phyloP scores from a whole-genome alignment of 2,329 filamentous ascomycete genomes.

The Pyrenophora seminiperda region DNA sequence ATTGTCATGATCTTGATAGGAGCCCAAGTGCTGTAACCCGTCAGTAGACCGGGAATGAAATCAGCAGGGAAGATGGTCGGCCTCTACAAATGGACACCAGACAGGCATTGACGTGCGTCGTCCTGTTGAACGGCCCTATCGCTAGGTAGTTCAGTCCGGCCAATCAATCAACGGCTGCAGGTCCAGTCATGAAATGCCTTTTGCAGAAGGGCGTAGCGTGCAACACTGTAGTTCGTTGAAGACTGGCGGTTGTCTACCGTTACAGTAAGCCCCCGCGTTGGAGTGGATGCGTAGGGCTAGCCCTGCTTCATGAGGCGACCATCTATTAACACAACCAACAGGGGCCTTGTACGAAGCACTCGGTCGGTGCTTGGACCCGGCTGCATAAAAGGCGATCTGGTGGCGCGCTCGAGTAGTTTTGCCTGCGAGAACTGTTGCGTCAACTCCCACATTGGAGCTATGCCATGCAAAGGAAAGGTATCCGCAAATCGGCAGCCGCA shows the following conservation, averaged over 20 bases:
- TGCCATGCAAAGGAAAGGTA: not conserved
- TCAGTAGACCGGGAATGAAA: conserved; percentile 10
- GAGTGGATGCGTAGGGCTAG: conserved; percentile 14
- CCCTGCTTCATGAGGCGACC: conserved; percentile 6
- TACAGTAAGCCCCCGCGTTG: not conserved
- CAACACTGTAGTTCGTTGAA: not conserved
- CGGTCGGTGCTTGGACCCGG: conserved; percentile 5
- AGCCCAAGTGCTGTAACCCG: conserved; percentile 11
- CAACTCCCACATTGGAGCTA: not conserved
- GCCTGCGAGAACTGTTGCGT: conserved; percentile 1
- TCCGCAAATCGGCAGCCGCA: conserved; percentile 3
- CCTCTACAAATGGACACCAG: conserved; percentile 6
- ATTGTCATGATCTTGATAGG: conserved; percentile 6
- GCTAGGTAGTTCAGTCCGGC: conserved; percentile 11
- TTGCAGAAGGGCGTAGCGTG: not conserved
- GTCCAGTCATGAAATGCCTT: conserved; percentile 6
- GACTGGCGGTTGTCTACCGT: not conserved
- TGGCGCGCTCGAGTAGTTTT: not conserved
- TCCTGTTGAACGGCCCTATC: conserved; percentile 20
- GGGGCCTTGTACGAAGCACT: conserved; percentile 5
- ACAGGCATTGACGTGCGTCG: conserved; percentile 14
- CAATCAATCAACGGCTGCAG: conserved; percentile 19
- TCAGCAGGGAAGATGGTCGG: conserved; percentile 3
- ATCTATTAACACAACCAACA: not conserved
- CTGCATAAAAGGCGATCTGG: conserved; percentile 8